Percentiles rank a stretch among this genome's conserved stretches.
Evolutionary conservation across 2,329 filamentous ascomycete genomes (phyloP).

Genomic region (Tolypocladium inflatum): DNA sequence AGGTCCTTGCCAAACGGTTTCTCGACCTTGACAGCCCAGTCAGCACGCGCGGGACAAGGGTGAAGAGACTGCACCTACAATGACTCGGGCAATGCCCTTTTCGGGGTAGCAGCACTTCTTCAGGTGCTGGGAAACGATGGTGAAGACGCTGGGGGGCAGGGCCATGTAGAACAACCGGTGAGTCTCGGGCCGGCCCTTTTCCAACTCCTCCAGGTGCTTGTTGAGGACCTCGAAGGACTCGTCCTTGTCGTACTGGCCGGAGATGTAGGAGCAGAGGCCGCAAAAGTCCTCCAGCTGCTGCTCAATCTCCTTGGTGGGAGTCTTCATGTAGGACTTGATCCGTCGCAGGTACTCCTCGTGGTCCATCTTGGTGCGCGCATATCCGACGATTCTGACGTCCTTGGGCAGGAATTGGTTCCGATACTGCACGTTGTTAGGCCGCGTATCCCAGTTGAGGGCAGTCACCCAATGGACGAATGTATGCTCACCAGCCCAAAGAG

Average conservation of each 20-base stretch:
- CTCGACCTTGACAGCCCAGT: slow-evolving; percentile 60
- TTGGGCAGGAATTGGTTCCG: slow-evolving; percentile 98
- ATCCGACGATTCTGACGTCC: slow-evolving; percentile 93
- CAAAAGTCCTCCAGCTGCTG: slow-evolving; percentile 89
- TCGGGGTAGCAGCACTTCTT: slow-evolving; percentile 96
- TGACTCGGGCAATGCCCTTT: slow-evolving; percentile 84
- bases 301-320: slow-evolving; percentile 93
- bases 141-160: slow-evolving; percentile 94
- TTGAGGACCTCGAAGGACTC: slow-evolving; percentile 83
- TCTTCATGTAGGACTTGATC: slow-evolving; percentile 98
- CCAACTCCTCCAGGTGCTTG: slow-evolving; percentile 76
- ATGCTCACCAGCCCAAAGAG: slow-evolving; percentile 88
- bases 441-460: background rate
- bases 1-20: slow-evolving; percentile 99
- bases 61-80: slow-evolving; percentile 47
- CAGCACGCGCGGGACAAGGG: slow-evolving; percentile 11
- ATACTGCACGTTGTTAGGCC: slow-evolving; percentile 48
- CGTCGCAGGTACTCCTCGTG: slow-evolving; percentile 88
- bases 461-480: background rate
- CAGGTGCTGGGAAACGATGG: slow-evolving; percentile 90
- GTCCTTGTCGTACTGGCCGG: slow-evolving; percentile 96
- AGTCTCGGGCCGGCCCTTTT: slow-evolving; percentile 71
- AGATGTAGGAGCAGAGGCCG: slow-evolving; percentile 80
- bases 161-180: slow-evolving; percentile 99
- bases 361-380: slow-evolving; percentile 99